Evolutionary conservation across 148 eudicot genomes (phyloP).

Genomic region (Arctostaphylos glauca): DNA sequence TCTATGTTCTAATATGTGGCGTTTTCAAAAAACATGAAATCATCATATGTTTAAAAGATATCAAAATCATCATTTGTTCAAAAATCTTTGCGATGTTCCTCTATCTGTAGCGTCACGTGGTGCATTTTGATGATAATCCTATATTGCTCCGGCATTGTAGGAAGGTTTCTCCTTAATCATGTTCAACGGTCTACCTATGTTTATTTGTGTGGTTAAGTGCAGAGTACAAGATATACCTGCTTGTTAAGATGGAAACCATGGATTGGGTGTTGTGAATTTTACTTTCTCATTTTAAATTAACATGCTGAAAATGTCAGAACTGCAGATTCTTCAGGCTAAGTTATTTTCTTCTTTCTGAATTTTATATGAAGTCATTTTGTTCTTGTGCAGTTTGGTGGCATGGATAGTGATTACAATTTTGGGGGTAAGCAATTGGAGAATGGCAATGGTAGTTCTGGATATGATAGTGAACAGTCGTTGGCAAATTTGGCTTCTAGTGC

Average conservation of each 20-base stretch:
- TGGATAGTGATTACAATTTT: background rate
- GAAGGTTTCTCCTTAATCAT: background rate
- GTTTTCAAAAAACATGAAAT: background rate
- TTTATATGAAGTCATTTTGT: background rate
- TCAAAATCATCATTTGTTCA: background rate
- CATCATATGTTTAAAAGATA: background rate
- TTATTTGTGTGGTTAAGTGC: background rate
- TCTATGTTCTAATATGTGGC: background rate
- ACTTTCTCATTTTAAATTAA: background rate
- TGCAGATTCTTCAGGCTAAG: background rate
- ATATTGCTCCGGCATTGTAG: background rate
- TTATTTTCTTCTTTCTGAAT: background rate
- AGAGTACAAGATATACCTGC: background rate
- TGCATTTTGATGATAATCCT: background rate
- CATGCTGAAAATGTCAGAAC: background rate
- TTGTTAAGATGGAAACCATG: background rate
- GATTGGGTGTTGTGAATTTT: background rate
- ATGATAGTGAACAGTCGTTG: background rate
- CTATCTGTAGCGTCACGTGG: background rate
- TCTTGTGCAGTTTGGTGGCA: slow-evolving; percentile 15
- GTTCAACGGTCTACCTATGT: background rate
- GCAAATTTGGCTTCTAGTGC: slow-evolving; percentile 1
- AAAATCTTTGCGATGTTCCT: background rate
- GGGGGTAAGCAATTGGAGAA: slow-evolving; percentile 11
- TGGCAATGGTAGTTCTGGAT: background rate